Conservation (phyloP, 23 red algal genomes). For the Gracilaria domingensis region DNA sequence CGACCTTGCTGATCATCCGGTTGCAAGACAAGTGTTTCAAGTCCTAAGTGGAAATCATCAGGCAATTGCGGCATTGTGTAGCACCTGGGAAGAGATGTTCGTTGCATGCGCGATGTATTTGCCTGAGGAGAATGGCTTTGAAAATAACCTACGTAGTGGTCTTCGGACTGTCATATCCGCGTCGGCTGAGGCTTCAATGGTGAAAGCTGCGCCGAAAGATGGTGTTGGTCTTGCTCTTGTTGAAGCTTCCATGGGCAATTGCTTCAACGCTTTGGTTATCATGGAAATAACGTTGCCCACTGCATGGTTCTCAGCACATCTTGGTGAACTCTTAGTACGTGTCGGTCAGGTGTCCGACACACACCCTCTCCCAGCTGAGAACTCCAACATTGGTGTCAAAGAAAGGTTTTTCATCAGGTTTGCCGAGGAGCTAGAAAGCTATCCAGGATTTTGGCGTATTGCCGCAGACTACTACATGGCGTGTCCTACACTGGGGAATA, state of each 20-base stretch:
- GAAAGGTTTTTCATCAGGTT: constrained; percentile 54
- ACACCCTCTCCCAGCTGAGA: constrained; percentile 2
- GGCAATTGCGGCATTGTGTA: constrained; percentile 19
- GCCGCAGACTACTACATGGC: constrained; percentile 73
- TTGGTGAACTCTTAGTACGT: constrained; percentile 58
- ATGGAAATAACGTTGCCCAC: constrained; percentile 47
- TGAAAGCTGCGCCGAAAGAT: constrained; percentile 37
- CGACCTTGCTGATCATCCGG: constrained; percentile 2
- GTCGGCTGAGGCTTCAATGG: constrained; percentile 25
- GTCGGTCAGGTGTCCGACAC: constrained; percentile 27
- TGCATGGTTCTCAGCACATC: constrained; percentile 65
- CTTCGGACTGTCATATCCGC: constrained; percentile 16
- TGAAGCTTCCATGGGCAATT: constrained; percentile 52
- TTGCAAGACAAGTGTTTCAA: constrained; percentile 37
- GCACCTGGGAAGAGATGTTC: constrained; percentile 72
- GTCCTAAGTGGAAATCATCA: constrained; percentile 39
- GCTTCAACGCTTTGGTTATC: constrained; percentile 32
- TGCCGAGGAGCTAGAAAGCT: constrained; percentile 49
- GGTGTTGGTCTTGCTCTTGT: constrained; percentile 61
- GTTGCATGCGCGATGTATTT: constrained; percentile 41
- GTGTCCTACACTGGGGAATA: constrained; percentile 45
- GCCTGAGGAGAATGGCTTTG: constrained; percentile 8
- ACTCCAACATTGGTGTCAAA: neutral
- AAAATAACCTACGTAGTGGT: constrained; percentile 19
- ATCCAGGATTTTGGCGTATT: constrained; percentile 62